Conservation (phyloP, 345 rosid species). For the Limnanthes douglasii region DNA sequence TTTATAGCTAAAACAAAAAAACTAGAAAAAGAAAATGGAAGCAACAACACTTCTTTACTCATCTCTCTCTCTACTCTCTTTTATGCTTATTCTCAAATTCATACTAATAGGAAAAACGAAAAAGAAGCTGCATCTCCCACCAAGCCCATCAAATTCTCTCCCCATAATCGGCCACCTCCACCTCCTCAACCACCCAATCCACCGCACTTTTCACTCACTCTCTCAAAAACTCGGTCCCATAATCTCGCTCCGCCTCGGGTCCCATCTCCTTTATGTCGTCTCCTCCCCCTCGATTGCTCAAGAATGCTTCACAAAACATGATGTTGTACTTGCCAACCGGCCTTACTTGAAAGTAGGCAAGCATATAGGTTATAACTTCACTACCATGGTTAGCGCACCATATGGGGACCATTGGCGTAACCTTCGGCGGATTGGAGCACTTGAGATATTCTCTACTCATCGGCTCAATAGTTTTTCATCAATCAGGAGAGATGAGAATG, state of each 20-base stretch:
- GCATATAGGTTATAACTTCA: conserved; percentile 26
- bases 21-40: not conserved
- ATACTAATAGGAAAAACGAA: conserved; percentile 7
- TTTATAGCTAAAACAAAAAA: no score
- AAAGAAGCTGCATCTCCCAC: not conserved
- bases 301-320: conserved; percentile 20
- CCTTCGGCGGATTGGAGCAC: conserved; percentile 1
- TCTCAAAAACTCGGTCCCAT: not conserved
- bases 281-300: no score
- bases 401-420: conserved; percentile 4
- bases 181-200: not conserved
- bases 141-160: not conserved
- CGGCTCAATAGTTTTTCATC: not conserved
- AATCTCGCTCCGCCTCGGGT: conserved; percentile 9
- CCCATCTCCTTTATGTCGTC: conserved; percentile 13
- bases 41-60: not conserved
- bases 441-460: not conserved
- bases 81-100: conserved; percentile 11
- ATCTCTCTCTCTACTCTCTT: conserved; percentile 5
- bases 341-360: conserved; percentile 14
- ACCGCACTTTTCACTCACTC: not conserved
- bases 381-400: conserved; percentile 5
- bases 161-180: not conserved
- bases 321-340: conserved; percentile 26
- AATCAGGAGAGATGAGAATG: not conserved